Conservation (phyloP, 768 basidiomycete species). For the Phylloporus sp. region DNA sequence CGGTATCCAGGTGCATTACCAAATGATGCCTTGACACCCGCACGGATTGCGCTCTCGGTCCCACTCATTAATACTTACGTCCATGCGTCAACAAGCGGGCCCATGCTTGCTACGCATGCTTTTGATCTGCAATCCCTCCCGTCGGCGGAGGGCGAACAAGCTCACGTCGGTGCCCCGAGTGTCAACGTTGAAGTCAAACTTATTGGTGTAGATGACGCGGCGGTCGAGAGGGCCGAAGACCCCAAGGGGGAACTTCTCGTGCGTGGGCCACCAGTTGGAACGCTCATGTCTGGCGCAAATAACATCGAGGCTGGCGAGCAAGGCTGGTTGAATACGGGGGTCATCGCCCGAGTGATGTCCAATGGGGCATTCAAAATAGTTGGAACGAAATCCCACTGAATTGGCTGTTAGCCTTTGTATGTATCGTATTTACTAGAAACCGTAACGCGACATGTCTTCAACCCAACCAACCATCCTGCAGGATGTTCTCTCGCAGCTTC, state of each 20-base stretch:
- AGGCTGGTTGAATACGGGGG: conserved; percentile 45
- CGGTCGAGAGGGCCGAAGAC: conserved; percentile 62
- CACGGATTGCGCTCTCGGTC: conserved; percentile 72
- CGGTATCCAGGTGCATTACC: conserved; percentile 44
- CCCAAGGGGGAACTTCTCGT: conserved; percentile 60
- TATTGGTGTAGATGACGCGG: conserved; percentile 59
- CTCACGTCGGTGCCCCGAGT: conserved; percentile 75
- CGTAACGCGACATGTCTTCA: conserved; percentile 7
- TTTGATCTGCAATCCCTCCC: conserved; percentile 81
- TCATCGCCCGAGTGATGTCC: conserved; percentile 48
- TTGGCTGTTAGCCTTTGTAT: not conserved
- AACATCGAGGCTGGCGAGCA: conserved; percentile 38
- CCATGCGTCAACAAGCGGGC: conserved; percentile 65
- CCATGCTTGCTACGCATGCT: conserved; percentile 77
- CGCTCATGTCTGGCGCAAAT: conserved; percentile 32
- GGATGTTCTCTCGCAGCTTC: conserved; percentile 43
- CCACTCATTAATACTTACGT: conserved; percentile 65
- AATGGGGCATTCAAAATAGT: conserved; percentile 60
- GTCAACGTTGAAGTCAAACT: conserved; percentile 83
- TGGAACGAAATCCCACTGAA: conserved; percentile 8
- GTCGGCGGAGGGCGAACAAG: conserved; percentile 28
- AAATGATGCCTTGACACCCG: conserved; percentile 49
- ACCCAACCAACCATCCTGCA: conserved; percentile 15
- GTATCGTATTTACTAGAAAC: not conserved
- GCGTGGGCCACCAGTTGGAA: conserved; percentile 73